Conservation (phyloP, 2,329 filamentous ascomycete genomes). For the Sphaerulina vaccinii region DNA sequence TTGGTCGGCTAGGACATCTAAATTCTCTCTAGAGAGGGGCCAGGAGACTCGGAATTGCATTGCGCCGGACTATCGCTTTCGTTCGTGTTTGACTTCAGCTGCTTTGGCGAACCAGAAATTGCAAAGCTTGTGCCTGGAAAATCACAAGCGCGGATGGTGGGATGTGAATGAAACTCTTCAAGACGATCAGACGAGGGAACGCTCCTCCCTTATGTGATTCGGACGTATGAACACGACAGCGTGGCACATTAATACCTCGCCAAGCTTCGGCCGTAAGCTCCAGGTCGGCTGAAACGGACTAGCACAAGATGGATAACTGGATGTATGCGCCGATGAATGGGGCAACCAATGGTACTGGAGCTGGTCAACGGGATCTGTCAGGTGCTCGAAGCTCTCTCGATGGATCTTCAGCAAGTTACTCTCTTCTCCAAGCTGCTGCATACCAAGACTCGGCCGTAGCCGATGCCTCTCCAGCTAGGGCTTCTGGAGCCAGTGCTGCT, state of each 20-base stretch:
- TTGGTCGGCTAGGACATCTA: too few relatives aligned
- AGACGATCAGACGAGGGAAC: too few relatives aligned
- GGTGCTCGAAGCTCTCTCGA: not conserved
- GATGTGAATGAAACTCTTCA: too few relatives aligned
- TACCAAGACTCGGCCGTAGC: constrained; percentile 15
- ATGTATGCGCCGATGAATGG: constrained; percentile 16
- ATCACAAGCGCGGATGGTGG: not conserved
- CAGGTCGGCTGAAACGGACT: not conserved
- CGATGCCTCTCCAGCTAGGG: not conserved
- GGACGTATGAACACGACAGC: too few relatives aligned
- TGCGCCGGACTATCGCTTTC: constrained; percentile 3
- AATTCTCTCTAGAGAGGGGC: too few relatives aligned
- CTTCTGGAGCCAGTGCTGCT: constrained; percentile 3
- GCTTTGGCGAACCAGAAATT: not conserved
- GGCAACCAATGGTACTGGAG: too few relatives aligned
- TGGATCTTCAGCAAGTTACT: constrained; percentile 7
- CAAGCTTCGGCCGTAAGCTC: constrained; percentile 14
- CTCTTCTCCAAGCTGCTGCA: constrained; percentile 17
- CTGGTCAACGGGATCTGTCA: not conserved
- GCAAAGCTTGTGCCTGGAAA: not conserved
- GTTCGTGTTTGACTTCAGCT: not conserved
- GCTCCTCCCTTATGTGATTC: too few relatives aligned
- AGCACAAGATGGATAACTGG: constrained; percentile 20
- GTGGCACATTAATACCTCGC: not conserved
- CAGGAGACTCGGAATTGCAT: constrained; percentile 2